These are phyloP conservation scores for Solanum appendiculatum DNA, from an alignment of 257 asterid genomes.

Conservation along the genomic window DNA sequence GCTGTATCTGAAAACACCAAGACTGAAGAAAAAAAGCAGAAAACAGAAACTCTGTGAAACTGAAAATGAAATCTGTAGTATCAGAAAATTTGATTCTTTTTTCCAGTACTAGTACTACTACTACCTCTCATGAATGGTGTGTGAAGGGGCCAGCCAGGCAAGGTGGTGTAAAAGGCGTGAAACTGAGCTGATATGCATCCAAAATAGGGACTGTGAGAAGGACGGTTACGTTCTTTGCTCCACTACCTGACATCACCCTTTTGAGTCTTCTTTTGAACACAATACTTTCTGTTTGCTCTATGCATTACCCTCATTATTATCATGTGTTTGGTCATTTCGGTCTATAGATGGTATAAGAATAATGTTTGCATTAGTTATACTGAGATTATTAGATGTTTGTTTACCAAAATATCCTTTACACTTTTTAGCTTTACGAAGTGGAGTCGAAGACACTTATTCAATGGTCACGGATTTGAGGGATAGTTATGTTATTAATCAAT, in stretches of 20 bases:
- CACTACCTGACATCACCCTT: neutral
- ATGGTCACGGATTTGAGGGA: too few relatives aligned
- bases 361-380: too few relatives aligned
- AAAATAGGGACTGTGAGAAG: neutral
- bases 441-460: too few relatives aligned
- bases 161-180: neutral
- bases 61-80: neutral
- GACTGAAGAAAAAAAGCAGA: neutral
- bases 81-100: neutral
- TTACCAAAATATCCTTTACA: too few relatives aligned
- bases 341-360: too few relatives aligned
- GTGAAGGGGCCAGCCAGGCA: neutral
- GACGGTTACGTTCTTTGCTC: neutral
- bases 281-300: neutral
- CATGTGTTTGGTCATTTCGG: neutral
- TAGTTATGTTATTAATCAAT: too few relatives aligned
- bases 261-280: neutral
- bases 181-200: neutral
- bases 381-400: too few relatives aligned
- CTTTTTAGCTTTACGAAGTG: too few relatives aligned
- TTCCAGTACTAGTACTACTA: neutral
- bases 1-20: neutral
- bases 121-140: neutral
- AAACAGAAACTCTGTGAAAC: neutral
- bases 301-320: neutral